Conservation (phyloP, 2,329 filamentous ascomycete genomes). For the Xylariomycetidae sp. region DNA sequence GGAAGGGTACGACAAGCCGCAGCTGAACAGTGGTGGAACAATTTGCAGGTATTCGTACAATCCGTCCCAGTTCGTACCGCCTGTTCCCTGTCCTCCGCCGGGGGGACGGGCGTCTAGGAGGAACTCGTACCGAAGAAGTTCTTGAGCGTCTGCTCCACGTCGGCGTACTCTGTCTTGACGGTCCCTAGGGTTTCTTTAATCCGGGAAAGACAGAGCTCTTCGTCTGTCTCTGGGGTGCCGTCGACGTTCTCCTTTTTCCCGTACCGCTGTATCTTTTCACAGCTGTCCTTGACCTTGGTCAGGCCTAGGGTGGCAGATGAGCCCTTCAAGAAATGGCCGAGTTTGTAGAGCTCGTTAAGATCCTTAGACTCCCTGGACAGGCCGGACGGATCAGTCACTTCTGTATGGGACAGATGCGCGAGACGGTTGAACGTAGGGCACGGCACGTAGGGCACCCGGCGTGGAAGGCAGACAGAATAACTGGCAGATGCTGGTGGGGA, state of each 20-base stretch:
- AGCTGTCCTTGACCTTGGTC: conserved; percentile 83
- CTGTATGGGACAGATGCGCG: too few species aligned
- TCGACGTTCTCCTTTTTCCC: conserved; percentile 77
- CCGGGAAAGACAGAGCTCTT: conserved; percentile 60
- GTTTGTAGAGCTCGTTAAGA: conserved; percentile 67
- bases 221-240: conserved; percentile 60
- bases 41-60: conserved; percentile 2
- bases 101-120: too few species aligned
- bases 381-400: conserved; percentile 13
- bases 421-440: too few species aligned
- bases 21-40: conserved; percentile 10
- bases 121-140: conserved; percentile 54
- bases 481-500: background rate
- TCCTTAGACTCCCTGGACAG: conserved; percentile 57
- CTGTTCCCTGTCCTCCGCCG: conserved; percentile 3
- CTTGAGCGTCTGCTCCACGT: conserved; percentile 64
- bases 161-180: conserved; percentile 71
- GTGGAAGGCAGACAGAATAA: background rate
- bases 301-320: conserved; percentile 92
- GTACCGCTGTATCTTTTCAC: conserved; percentile 94
- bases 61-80: conserved; percentile 1
- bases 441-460: too few species aligned
- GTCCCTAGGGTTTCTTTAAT: conserved; percentile 64
- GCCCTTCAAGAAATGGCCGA: conserved; percentile 96
- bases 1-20: conserved; percentile 2